Conservation (phyloP, 2,329 filamentous ascomycete species). For the Fusarium tupiense region DNA sequence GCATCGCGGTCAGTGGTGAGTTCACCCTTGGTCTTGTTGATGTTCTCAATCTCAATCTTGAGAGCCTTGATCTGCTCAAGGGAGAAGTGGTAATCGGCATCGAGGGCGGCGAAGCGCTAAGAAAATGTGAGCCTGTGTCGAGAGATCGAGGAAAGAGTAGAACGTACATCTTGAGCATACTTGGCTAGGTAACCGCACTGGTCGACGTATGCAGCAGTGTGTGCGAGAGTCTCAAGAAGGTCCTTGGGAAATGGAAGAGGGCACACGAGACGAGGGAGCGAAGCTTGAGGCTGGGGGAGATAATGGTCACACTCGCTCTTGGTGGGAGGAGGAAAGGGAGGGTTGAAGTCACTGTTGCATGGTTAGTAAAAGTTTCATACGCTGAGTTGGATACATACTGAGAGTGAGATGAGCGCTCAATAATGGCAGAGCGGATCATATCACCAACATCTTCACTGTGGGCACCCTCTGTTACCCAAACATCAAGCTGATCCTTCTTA, state of each 20-base stretch:
- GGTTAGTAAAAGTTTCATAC: neutral
- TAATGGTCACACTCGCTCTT: conserved; percentile 27
- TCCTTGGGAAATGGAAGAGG: conserved; percentile 23
- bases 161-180: conserved; percentile 22
- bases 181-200: conserved; percentile 34
- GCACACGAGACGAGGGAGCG: conserved; percentile 6
- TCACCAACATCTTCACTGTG: conserved; percentile 2
- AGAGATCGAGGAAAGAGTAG: rapidly evolving
- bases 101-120: neutral
- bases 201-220: conserved; percentile 24
- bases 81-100: neutral
- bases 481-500: conserved; percentile 22
- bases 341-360: conserved; percentile 12
- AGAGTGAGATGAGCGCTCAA: conserved; percentile 6
- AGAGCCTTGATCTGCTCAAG: neutral
- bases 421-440: conserved; percentile 1
- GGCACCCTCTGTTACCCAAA: conserved; percentile 6
- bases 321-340: neutral
- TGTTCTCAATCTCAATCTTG: neutral
- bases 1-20: neutral
- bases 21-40: neutral
- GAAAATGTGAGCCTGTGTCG: rapidly evolving
- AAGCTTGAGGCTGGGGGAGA: conserved; percentile 16
- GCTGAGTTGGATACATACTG: neutral
- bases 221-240: conserved; percentile 17